Percentiles rank a stretch among this genome's conserved stretches.
Conservation (phyloP, 257 asterid genomes). For the Gentiana macrophylla region DNA sequence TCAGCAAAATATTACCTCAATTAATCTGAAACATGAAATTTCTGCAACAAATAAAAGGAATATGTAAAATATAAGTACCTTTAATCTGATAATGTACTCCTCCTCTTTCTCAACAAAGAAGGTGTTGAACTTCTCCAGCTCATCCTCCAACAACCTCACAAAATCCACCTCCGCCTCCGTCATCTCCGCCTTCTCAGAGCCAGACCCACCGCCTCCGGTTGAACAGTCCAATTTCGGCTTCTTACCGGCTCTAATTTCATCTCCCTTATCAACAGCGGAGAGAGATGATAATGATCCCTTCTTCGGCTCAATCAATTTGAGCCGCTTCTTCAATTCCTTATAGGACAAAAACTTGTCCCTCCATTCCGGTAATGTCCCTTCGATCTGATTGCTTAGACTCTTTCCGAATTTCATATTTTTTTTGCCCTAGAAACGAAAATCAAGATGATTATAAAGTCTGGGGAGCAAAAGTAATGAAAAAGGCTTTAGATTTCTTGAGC, state of each 20-base stretch:
- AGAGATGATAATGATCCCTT: slow-evolving; percentile 5
- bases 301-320: slow-evolving; percentile 60
- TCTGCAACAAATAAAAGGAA: background rate
- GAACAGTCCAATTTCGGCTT: slow-evolving; percentile 29
- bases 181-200: slow-evolving; percentile 22
- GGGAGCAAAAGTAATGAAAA: background rate
- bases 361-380: slow-evolving; percentile 94
- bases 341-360: slow-evolving; percentile 81
- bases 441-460: no score
- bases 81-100: slow-evolving; percentile 71
- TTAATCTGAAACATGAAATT: no score
- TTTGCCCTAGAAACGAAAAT: no score
- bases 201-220: background rate
- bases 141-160: slow-evolving; percentile 70
- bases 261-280: slow-evolving; percentile 9
- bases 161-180: slow-evolving; percentile 65
- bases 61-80: slow-evolving; percentile 24
- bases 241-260: slow-evolving; percentile 33
- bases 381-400: slow-evolving; percentile 81
- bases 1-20: background rate
- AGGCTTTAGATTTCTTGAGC: background rate
- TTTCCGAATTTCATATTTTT: slow-evolving; percentile 74
- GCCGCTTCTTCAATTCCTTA: slow-evolving; percentile 81
- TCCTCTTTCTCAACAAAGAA: slow-evolving; percentile 89
- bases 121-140: slow-evolving; percentile 80